phyloP scores from a whole-genome alignment of 208 protist species.

The Trypanosoma avium region DNA sequence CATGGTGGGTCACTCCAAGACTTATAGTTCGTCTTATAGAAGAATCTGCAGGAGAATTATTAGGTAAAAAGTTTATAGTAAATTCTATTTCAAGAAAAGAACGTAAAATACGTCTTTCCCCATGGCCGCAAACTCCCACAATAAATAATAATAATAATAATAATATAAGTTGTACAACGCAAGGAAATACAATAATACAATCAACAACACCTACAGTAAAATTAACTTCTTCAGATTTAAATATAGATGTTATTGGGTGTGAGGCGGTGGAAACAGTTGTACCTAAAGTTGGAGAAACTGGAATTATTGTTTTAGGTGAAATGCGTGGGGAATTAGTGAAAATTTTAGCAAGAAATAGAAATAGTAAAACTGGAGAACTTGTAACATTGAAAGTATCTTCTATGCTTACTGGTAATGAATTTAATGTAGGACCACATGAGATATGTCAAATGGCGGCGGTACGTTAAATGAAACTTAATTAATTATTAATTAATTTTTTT shows the following conservation, averaged over 20 bases:
- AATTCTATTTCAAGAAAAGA: conserved; percentile 42
- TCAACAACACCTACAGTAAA: no score
- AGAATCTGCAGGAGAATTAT: conserved; percentile 46
- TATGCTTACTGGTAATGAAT: conserved; percentile 34
- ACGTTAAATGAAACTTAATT: no score
- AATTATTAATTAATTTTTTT: not conserved
- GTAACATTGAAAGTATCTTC: conserved; percentile 52
- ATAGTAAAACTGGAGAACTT: conserved; percentile 38
- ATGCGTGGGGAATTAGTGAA: conserved; percentile 63
- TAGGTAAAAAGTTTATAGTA: conserved; percentile 74
- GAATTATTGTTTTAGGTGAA: conserved; percentile 61
- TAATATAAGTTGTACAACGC: no score
- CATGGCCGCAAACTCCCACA: not conserved
- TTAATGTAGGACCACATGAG: conserved; percentile 47
- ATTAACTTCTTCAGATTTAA: not conserved
- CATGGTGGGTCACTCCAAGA: conserved; percentile 78
- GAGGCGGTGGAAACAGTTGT: conserved; percentile 74
- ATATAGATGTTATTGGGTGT: conserved; percentile 58
- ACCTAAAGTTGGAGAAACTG: conserved; percentile 58
- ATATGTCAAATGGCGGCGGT: conserved; percentile 35
- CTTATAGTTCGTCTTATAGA: conserved; percentile 74
- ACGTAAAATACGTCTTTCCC: conserved; percentile 49
- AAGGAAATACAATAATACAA: no score
- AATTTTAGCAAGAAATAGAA: conserved; percentile 40
- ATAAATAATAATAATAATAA: not conserved